Evolutionary conservation across 371 early-diverging fungal species (phyloP).

Genomic region (Capillidium heterosporum): DNA sequence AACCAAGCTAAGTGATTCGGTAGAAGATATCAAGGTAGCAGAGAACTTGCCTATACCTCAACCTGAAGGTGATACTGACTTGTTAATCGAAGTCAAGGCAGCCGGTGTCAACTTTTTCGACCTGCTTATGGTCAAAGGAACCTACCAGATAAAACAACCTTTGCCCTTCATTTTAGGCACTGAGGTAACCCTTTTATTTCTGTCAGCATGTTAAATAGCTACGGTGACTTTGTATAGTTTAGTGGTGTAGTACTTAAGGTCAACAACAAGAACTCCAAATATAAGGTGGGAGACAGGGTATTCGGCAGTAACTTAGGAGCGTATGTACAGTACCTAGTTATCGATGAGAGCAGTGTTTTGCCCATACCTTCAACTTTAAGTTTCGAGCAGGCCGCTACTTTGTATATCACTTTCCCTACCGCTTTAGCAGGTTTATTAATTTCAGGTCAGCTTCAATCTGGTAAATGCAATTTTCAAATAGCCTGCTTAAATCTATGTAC

Average conservation of each 20-base stretch:
- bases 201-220: neutral
- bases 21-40: neutral
- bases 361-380: conserved; percentile 44
- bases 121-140: conserved; percentile 64
- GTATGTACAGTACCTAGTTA: conserved; percentile 48
- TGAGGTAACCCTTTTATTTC: conserved; percentile 21
- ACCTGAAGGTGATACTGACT: conserved; percentile 23
- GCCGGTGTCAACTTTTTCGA: conserved; percentile 71
- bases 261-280: conserved; percentile 16
- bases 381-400: conserved; percentile 60
- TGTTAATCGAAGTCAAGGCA: conserved; percentile 53
- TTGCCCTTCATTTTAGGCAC: conserved; percentile 71
- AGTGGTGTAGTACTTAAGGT: conserved; percentile 26
- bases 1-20: neutral
- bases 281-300: conserved; percentile 53
- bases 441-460: conserved; percentile 42
- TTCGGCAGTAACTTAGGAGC: conserved; percentile 51
- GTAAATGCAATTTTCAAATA: conserved; percentile 10
- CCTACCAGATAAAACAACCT: conserved; percentile 64
- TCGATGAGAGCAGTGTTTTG: conserved; percentile 22
- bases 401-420: conserved; percentile 67
- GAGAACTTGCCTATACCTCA: neutral
- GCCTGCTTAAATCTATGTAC: neutral
- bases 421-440: conserved; percentile 53
- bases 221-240: conserved; percentile 14